Base-by-base conservation (phyloP, 2,329 filamentous ascomycete species). In the Apiospora marii region DNA sequence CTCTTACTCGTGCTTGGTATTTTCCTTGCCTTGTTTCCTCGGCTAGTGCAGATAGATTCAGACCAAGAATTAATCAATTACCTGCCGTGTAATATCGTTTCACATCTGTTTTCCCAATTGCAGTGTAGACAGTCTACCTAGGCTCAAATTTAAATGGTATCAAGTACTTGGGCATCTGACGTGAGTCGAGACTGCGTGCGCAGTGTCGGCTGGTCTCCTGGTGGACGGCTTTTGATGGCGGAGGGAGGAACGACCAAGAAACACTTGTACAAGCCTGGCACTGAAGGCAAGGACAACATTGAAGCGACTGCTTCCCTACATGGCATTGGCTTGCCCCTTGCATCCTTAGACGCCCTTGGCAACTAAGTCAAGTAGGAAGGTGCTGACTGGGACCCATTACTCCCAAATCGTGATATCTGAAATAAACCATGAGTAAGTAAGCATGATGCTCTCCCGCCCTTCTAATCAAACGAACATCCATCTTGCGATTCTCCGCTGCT, bases 1-100 rank as follows among this genome's bases (percentile, higher is more conserved):
- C 76, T 75, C 71, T 73, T 75, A 19, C 27, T 14, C 27, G 71
- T 58, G 79, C 78, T 71, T 68, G 61, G 51, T 46, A 70, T 43
- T 74, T 37, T 73, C 73, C 44, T 70, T 73, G 74, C 34, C 41
- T 67, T 49, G 73, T 30, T 67, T 64, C 74, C 73, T 68, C 10
- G 67, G 76, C 71, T 74, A 76, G 72, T 71, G 44, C 67, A 71
- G 70, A 77, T 75, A 72, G 34, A 71, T 53, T 43, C 44, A 43
- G n/a, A 71, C n/a, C 67, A 48, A 46, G 67, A 68, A 68, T 48
- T 48, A 64, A 41, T 70, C 44, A 41, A 70, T 49, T 16, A 53
- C 69, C 69, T 70, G 30, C 70, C 30, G 46, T 44, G 49, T 51
- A 14, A 14, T 24, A 6, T 2, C 27, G 37, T 68, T 34, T 3